Conservation (phyloP, 1,284 basidiomycete species). For the Tilletia walkeri region DNA sequence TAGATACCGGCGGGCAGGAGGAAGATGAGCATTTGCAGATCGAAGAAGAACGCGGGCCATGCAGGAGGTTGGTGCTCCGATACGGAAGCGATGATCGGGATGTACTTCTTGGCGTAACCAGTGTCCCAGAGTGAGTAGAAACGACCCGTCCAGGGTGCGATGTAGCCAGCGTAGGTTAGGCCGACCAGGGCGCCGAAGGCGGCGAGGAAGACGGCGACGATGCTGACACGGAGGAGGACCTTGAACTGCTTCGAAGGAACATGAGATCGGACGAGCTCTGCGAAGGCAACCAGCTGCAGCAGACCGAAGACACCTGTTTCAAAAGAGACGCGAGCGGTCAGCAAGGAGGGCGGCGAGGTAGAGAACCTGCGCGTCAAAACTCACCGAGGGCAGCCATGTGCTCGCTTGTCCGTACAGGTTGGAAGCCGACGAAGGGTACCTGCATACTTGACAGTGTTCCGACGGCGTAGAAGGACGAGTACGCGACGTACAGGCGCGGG, state of each 20-base stretch:
- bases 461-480: constrained; percentile 95
- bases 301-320: constrained; percentile 75
- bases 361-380: no score
- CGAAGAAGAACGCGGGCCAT: constrained; percentile 99
- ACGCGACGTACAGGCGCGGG: constrained; percentile 86
- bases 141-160: constrained; percentile 97
- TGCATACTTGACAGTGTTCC: constrained; percentile 98
- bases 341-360: no score
- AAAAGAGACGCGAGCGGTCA: constrained; percentile 58
- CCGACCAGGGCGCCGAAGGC: constrained; percentile 59
- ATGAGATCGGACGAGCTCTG: constrained; percentile 81
- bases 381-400: constrained; percentile 95
- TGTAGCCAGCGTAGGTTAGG: constrained; percentile 90
- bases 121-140: constrained; percentile 99
- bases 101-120: constrained; percentile 93
- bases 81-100: constrained; percentile 97
- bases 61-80: constrained; percentile 99
- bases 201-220: constrained; percentile 71
- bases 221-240: constrained; percentile 63
- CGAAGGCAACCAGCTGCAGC: constrained; percentile 92
- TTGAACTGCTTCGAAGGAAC: constrained; percentile 92
- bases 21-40: constrained; percentile 95
- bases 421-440: constrained; percentile 98
- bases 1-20: constrained; percentile 95
- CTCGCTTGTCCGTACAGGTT: constrained; percentile 94